phyloP scores from a whole-genome alignment of 495 filamentous ascomycete species.

The Stereocaulon alpinum region DNA sequence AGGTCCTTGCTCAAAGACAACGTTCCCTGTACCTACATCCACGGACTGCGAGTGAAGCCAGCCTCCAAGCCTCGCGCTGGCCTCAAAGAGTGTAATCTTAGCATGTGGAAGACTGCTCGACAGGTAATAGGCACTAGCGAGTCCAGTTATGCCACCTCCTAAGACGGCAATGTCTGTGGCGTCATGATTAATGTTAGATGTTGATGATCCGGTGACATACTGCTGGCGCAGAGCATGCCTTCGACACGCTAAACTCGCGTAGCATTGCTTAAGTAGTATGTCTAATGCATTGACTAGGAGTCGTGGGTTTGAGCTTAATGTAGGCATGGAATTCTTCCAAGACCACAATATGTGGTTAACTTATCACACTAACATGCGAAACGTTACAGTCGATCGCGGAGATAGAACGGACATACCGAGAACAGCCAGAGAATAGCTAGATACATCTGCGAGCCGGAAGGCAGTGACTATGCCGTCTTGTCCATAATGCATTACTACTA shows the following conservation, averaged over 20 bases:
- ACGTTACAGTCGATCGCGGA: no score
- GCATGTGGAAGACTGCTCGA: conserved; percentile 46
- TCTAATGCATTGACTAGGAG: conserved; percentile 17
- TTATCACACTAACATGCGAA: neutral
- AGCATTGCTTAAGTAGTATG: conserved; percentile 22
- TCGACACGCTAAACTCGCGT: conserved; percentile 16
- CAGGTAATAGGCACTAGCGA: conserved; percentile 70
- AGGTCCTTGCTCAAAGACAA: conserved; percentile 79
- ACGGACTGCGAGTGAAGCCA: conserved; percentile 67
- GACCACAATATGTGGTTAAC: neutral
- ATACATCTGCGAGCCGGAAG: no score
- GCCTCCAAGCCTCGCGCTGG: conserved; percentile 57
- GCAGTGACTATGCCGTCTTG: no score
- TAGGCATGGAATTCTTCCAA: conserved; percentile 8
- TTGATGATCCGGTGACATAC: neutral
- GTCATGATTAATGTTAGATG: neutral
- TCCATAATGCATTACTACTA: no score
- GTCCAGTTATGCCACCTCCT: conserved; percentile 84
- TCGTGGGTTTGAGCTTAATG: neutral
- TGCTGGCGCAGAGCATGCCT: neutral
- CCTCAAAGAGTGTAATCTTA: conserved; percentile 72
- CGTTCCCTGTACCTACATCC: conserved; percentile 46
- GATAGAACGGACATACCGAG: neutral
- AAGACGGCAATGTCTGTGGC: conserved; percentile 55
- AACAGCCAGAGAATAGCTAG: no score